Percentiles rank a stretch among this genome's conserved stretches.
Conservation (phyloP, 371 early-diverging fungal genomes). For the Vairimorpha necatrix region DNA sequence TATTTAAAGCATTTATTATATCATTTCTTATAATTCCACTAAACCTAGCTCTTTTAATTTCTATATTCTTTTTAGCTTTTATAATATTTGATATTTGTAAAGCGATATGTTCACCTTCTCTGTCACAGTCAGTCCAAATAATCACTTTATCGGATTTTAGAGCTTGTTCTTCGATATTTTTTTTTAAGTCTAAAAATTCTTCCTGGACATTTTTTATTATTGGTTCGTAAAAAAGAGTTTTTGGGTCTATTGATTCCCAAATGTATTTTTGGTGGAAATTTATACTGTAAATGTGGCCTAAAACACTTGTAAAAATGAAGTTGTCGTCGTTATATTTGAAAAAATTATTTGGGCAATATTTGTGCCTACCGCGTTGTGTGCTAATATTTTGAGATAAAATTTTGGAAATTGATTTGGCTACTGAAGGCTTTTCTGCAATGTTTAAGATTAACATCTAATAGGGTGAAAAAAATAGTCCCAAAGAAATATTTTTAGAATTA, state of each 20-base stretch:
- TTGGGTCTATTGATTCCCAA: slow-evolving; percentile 61
- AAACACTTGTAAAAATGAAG: slow-evolving; percentile 65
- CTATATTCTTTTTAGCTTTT: slow-evolving; percentile 33
- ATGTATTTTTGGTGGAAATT: slow-evolving; percentile 54
- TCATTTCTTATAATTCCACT: slow-evolving; percentile 68
- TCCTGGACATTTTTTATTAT: slow-evolving; percentile 23
- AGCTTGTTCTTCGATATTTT: slow-evolving; percentile 69
- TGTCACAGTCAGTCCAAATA: slow-evolving; percentile 99
- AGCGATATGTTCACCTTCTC: slow-evolving; percentile 97
- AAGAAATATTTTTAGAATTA: no score
- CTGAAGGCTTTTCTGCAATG: slow-evolving; percentile 96
- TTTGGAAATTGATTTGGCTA: slow-evolving; percentile 78
- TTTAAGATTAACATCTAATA: slow-evolving; percentile 62
- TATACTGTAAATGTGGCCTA: slow-evolving; percentile 62
- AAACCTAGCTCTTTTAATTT: slow-evolving; percentile 67
- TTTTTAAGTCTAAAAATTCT: slow-evolving; percentile 59
- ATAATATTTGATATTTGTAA: slow-evolving; percentile 69
- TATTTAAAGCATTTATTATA: slow-evolving; percentile 73
- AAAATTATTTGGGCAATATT: slow-evolving; percentile 59
- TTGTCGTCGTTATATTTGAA: slow-evolving; percentile 47
- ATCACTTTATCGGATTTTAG: slow-evolving; percentile 70
- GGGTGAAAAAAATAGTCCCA: no score
- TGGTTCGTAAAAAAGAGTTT: slow-evolving; percentile 50
- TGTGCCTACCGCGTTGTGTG: slow-evolving; percentile 37
- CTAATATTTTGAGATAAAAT: slow-evolving; percentile 68